These are phyloP conservation scores for Suhomyces yuchorum DNA, from an alignment of 1,139 yeast genomes.

Conservation along the genomic window DNA sequence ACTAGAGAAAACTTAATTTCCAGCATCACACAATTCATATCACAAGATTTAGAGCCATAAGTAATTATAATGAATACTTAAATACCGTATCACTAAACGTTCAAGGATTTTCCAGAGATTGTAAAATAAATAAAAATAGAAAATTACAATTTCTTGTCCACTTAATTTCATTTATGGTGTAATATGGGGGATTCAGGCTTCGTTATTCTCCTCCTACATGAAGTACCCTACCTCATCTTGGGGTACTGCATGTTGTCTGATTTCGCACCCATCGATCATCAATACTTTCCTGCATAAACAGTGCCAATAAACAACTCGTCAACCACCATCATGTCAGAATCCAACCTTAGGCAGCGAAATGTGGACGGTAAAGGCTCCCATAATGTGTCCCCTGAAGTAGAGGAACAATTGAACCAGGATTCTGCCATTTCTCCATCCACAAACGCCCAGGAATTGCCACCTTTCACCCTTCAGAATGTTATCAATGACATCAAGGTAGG, in stretches of 20 bases:
- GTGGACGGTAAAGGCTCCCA: background rate
- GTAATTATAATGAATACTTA: no score
- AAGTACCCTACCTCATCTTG: no score
- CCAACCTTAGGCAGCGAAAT: slow-evolving; percentile 3
- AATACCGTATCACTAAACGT: no score
- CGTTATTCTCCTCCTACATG: no score
- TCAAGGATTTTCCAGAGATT: no score
- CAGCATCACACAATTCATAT: no score
- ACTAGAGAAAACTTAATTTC: no score
- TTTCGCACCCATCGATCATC: slow-evolving; percentile 5
- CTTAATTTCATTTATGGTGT: no score
- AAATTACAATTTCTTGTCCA: no score
- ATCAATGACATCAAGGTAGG: slow-evolving; percentile 49
- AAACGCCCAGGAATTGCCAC: slow-evolving; percentile 36
- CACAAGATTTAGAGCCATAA: no score
- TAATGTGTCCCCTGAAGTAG: background rate
- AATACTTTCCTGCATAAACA: slow-evolving; percentile 1
- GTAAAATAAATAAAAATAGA: no score
- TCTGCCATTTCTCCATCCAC: background rate
- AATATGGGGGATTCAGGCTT: no score
- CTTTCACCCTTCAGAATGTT: slow-evolving; percentile 51
- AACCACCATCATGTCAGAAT: slow-evolving; percentile 2
- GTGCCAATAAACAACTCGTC: background rate
- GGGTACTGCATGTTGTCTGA: background rate
- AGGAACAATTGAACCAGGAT: background rate